These are phyloP conservation scores for Pelargonium australe DNA, from an alignment of 441 rosid species.

Conservation along the genomic window DNA sequence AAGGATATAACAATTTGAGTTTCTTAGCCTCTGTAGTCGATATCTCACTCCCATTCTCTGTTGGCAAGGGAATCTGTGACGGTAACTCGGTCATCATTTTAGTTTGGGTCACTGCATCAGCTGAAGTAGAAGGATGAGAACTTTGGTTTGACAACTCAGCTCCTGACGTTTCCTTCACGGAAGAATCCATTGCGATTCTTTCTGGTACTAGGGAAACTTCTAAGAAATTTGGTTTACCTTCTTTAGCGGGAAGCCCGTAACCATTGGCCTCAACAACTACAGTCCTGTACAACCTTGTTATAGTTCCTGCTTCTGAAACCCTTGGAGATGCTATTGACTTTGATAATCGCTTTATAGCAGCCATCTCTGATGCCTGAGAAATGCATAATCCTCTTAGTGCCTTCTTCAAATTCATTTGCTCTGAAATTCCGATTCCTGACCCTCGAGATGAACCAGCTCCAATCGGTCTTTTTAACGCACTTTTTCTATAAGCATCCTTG, in stretches of 20 bases:
- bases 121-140: conserved; percentile 19
- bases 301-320: conserved; percentile 50
- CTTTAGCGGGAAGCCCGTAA: conserved; percentile 35
- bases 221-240: conserved; percentile 41
- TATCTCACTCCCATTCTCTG: conserved; percentile 22
- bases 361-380: conserved; percentile 84
- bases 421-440: conserved; percentile 64
- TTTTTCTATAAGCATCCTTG: conserved; percentile 43
- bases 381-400: conserved; percentile 76
- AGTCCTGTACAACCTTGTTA: conserved; percentile 53
- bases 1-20: conserved; percentile 24
- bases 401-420: conserved; percentile 70
- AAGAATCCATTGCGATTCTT: conserved; percentile 22
- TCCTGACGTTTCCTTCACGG: conserved; percentile 27
- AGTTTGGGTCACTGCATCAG: conserved; percentile 18
- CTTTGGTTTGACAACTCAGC: conserved; percentile 25
- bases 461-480: conserved; percentile 69
- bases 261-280: conserved; percentile 58
- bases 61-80: conserved; percentile 27
- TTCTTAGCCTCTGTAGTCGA: conserved; percentile 20
- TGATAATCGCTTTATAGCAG: conserved; percentile 62
- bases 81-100: conserved; percentile 18
- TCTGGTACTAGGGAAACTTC: conserved; percentile 67
- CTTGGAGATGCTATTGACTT: conserved; percentile 40
- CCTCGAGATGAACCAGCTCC: conserved; percentile 53